Evolutionary conservation across 2,329 filamentous ascomycete genomes (phyloP), one percentile per base, ranked within the genome.

Genomic region (Clonostachys byssicola): DNA sequence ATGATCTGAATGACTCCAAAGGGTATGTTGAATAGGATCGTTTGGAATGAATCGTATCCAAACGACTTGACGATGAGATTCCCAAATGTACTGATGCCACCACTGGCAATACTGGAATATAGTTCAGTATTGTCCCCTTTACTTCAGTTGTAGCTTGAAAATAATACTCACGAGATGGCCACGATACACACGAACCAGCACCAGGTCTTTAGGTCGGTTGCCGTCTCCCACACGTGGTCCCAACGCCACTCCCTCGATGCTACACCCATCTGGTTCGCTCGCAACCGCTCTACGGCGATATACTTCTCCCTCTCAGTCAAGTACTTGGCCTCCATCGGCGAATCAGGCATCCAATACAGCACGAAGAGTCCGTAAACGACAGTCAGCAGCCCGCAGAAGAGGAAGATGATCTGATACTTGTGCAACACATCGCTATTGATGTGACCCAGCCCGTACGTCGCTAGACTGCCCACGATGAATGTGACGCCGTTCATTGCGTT

Each of bases 1-100:
- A 84, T 65, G 12, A 85, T 70, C 53, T 86, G 81, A 0, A 84
- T 77, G 0, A 71, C 71, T 3, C 81, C 81, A 42, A 83, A 83
- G 0, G 78, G 79, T 49, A 82, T 81, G 51, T 83, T 81, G 60
- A 83, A 79, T 0, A 82, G 64, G 13, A 83, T 81, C 0, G 80
- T 79, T 3, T 71, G 66, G 48, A 83, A 80, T 12, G 70, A 66
- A 42, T 71, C 67, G 51, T 79, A 83, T 3, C 80, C 80, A 41
- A 84, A 83, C 0, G 73, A 73, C 33, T 77, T 64, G 39, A 84
- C 71, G 49, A 84, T 81, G 8, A 84, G 61, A 5, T 75, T 75
- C 0, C 79, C 80, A 46, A 84, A 84, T 0, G 78, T 80, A 0
- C 73, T 70, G 35, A 83, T 80, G 4, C 80, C 79, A 1, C 80